Conservation (phyloP, 345 rosid genomes). For the Anastatica hierochuntica region DNA sequence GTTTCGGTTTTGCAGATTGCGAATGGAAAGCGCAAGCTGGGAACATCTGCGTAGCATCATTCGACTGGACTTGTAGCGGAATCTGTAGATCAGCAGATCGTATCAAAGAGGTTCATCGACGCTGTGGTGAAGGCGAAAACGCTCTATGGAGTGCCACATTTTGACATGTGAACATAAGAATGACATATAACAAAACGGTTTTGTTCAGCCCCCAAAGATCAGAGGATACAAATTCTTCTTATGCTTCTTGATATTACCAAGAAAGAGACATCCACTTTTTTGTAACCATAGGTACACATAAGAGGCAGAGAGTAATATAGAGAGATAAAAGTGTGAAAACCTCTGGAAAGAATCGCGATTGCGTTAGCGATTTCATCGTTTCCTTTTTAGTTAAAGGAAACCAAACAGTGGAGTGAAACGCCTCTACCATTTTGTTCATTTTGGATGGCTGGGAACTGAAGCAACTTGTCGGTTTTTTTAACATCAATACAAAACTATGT, state of each 20-base stretch:
- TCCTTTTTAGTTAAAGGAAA: constrained; percentile 2
- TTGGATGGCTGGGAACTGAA: constrained; percentile 12
- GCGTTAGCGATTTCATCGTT: constrained; percentile 8
- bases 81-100: constrained; percentile 84
- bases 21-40: constrained; percentile 99
- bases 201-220: constrained; percentile 2
- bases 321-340: too few species aligned
- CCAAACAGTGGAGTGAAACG: not conserved
- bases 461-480: constrained; percentile 3
- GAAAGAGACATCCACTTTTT: constrained; percentile 16
- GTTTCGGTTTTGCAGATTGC: constrained; percentile 48
- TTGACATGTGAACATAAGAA: constrained; percentile 13
- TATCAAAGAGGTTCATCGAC: constrained; percentile 82
- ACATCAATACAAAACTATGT: constrained; percentile 4
- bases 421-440: not conserved
- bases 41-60: constrained; percentile 87
- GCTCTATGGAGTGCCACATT: constrained; percentile 80
- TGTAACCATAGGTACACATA: constrained; percentile 18
- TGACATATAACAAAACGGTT: not conserved
- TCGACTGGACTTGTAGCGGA: constrained; percentile 97
- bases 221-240: constrained; percentile 1
- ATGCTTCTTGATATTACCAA: not conserved
- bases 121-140: constrained; percentile 89
- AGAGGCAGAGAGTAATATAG: constrained; percentile 4
- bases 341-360: constrained; percentile 5